Evolutionary conservation across 495 filamentous ascomycete genomes (phyloP), one percentile per base, ranked within the genome.

Genomic region (Viridothelium virens): DNA sequence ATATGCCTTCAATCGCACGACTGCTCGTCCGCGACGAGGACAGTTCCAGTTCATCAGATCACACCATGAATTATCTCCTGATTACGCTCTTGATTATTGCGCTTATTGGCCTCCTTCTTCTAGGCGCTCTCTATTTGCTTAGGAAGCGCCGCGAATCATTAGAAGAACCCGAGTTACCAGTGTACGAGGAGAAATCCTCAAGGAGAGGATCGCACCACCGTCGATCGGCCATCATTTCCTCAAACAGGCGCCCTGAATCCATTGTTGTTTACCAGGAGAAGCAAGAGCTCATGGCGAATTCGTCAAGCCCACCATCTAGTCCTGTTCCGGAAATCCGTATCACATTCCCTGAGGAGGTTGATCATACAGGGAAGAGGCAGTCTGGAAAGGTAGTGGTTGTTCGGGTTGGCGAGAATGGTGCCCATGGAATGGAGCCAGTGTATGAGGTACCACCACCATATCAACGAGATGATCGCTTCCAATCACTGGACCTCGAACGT

Each of bases 271-370:
- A 88, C 73, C 86, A 88, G 70, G 89, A 91, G 75, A 85, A 90
- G 75, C 79, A 81, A 67, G 82, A 84, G 63, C 84, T 95, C 70
- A 85, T 94, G 67, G 82, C 85, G 53, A 87, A 87, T 75, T 89
- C 90, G 33, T 82, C 82, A 56, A 86, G 84, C 50, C 90, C 91
- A 16, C 91, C 92, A 37, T 76, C 87, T 56, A 92, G 90, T 65
- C 90, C 82, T 65, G 85, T 97, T 12, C 94, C 94, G 11, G 91
- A 97, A 77, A 98, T 98, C 73, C 91, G 92, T 75, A 96, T 98
- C 73, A 98, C 94, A 0, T 97, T 98, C 79, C 94, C 94, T 14
- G 94, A 98, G 70, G 93, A 97, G 82, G 85, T 89, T 63, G 93
- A 96, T 70, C 85, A 87, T 56, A 74, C 79, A 46, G 95, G 95